A percentile compares a stretch with the other conserved stretches of the same genome.
These are phyloP conservation scores for Chloris gayana DNA, from an alignment of 176 grass and related monocot species.

Conservation along the genomic window DNA sequence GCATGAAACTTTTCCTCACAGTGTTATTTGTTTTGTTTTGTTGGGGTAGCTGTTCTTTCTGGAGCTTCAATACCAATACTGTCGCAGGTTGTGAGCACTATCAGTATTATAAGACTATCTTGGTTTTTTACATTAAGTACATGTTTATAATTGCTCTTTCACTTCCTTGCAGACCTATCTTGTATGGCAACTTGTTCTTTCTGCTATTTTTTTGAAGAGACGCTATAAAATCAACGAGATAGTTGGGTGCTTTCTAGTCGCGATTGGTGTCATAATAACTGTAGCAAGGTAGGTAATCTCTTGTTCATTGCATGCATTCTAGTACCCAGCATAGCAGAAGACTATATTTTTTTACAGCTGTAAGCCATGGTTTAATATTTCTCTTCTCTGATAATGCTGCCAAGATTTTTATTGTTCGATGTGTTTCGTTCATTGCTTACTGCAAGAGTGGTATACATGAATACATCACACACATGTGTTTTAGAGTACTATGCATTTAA, in stretches of 20 bases:
- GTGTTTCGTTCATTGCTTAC: background rate
- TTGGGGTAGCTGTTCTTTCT: constrained; percentile 89
- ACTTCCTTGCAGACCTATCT: constrained; percentile 82
- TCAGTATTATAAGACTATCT: constrained; percentile 20
- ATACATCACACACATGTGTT: background rate
- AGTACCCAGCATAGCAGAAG: background rate
- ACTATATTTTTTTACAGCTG: constrained; percentile 14
- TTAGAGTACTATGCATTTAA: constrained; percentile 2
- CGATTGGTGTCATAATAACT: constrained; percentile 83
- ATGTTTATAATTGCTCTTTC: constrained; percentile 35
- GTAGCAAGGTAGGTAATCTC: constrained; percentile 74
- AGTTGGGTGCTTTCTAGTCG: constrained; percentile 88
- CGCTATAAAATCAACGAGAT: constrained; percentile 82
- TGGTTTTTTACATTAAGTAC: constrained; percentile 22
- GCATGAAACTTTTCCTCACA: constrained; percentile 29
- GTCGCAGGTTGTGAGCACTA: constrained; percentile 73
- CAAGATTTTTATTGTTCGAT: background rate
- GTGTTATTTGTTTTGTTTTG: constrained; percentile 55
- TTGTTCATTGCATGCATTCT: background rate
- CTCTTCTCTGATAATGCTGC: background rate
- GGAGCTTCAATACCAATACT: constrained; percentile 97
- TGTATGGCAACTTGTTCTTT: constrained; percentile 93
- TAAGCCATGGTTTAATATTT: background rate
- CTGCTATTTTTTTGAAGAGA: constrained; percentile 86
- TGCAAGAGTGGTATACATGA: background rate